phyloP scores from a whole-genome alignment of 768 basidiomycete genomes.

The Suillus occidentalis region DNA sequence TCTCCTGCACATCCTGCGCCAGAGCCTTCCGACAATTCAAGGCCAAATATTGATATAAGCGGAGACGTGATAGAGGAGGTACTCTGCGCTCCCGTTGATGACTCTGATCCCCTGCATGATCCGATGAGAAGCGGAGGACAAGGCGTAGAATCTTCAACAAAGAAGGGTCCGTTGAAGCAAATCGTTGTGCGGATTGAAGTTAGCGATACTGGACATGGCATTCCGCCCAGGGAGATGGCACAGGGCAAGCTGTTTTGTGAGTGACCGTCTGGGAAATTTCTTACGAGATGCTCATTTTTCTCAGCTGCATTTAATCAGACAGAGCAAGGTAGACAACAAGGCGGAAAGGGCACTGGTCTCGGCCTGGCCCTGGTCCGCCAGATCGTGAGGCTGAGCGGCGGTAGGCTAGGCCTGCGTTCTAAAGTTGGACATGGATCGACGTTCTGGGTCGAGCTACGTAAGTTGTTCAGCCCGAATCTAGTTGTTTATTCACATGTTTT shows the following conservation, averaged over 20 bases:
- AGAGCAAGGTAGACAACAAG: conserved; percentile 72
- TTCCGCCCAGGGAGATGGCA: conserved; percentile 63
- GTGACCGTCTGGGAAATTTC: conserved; percentile 23
- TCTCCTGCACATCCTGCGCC: conserved; percentile 25
- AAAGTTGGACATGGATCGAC: conserved; percentile 72
- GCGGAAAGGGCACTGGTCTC: conserved; percentile 71
- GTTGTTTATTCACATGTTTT: conserved; percentile 9
- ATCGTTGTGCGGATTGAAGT: conserved; percentile 87
- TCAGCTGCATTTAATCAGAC: conserved; percentile 78
- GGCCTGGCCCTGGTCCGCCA: conserved; percentile 76
- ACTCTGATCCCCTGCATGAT: conserved; percentile 20
- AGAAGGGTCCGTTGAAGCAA: conserved; percentile 42
- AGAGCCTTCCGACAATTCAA: conserved; percentile 11
- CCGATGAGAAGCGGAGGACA: not conserved
- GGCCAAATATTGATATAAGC: conserved; percentile 9
- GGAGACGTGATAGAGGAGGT: conserved; percentile 25
- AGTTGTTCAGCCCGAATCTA: not conserved
- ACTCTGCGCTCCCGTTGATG: conserved; percentile 33
- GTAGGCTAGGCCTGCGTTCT: conserved; percentile 68
- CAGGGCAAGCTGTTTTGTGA: conserved; percentile 71
- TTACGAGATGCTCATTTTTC: conserved; percentile 12
- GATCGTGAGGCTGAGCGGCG: conserved; percentile 74
- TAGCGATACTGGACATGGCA: conserved; percentile 71
- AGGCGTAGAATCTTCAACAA: not conserved
- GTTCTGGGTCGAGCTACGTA: conserved; percentile 84